phyloP scores from a whole-genome alignment of 2,329 filamentous ascomycete species.

The Pseudogymnoascus sp. region DNA sequence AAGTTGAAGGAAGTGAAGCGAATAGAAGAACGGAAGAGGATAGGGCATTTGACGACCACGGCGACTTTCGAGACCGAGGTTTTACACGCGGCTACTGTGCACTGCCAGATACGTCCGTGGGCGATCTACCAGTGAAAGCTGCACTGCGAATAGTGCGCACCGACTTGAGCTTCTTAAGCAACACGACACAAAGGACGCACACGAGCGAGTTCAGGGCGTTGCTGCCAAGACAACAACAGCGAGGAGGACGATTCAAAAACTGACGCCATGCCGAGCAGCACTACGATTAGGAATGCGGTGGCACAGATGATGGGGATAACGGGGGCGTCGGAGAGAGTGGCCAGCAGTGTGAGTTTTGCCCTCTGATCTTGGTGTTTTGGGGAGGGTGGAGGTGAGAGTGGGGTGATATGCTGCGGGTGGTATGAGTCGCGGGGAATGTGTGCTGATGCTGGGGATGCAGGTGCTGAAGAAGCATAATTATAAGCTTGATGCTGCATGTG shows the following conservation, averaged over 20 bases:
- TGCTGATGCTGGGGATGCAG: constrained; percentile 19
- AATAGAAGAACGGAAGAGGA: background rate
- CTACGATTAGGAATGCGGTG: constrained; percentile 19
- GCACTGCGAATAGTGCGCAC: background rate
- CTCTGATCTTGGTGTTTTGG: background rate
- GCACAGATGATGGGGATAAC: constrained; percentile 27
- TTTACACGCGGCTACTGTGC: background rate
- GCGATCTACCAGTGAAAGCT: background rate
- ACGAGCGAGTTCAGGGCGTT: background rate
- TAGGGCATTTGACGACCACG: background rate
- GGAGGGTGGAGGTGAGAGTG: background rate
- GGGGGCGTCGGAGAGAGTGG: constrained; percentile 25
- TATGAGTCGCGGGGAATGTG: background rate
- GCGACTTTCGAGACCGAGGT: background rate
- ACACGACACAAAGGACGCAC: background rate
- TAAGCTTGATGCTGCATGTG: constrained; percentile 32
- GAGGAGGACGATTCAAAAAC: background rate
- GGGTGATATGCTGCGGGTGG: background rate
- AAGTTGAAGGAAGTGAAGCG: background rate
- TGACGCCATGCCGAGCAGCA: constrained; percentile 25
- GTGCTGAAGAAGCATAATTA: constrained; percentile 30
- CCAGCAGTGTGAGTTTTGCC: constrained; percentile 19
- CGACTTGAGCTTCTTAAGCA: background rate
- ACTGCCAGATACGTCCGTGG: background rate
- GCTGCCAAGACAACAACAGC: background rate